A percentile compares a stretch with the other conserved stretches of the same genome.
Evolutionary conservation across 306 rosid genomes (phyloP).

Genomic region (Pterocarpus santalinus): DNA sequence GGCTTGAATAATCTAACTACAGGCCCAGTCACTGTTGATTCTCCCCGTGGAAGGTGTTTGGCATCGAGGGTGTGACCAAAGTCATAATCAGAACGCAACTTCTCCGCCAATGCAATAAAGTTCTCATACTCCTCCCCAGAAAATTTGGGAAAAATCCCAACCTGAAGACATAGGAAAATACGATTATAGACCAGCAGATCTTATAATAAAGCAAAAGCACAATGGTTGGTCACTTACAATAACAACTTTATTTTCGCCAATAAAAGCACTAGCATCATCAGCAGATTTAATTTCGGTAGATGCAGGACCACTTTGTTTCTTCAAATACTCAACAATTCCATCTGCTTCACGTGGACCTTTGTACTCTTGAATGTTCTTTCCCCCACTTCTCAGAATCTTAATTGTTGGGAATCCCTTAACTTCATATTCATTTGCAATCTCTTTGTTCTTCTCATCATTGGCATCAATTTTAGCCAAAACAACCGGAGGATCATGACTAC

Average conservation of each 20-base stretch:
- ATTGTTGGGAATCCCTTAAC: conserved; percentile 83
- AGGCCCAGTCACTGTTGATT: conserved; percentile 80
- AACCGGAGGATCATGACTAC: conserved; percentile 74
- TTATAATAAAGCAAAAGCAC: conserved; percentile 12
- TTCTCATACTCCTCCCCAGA: conserved; percentile 86
- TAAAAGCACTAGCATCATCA: conserved; percentile 66
- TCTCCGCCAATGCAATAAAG: conserved; percentile 71
- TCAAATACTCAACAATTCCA: conserved; percentile 83
- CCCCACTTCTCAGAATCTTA: conserved; percentile 87
- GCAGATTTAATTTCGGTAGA: conserved; percentile 74
- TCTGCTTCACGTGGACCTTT: conserved; percentile 94
- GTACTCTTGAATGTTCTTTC: conserved; percentile 80
- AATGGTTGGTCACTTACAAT: conserved; percentile 62
- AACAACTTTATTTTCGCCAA: conserved; percentile 70
- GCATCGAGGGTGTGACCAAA: conserved; percentile 88
- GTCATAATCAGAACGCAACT: conserved; percentile 83
- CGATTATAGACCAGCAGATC: background rate
- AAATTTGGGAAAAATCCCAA: conserved; percentile 80
- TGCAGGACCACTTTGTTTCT: conserved; percentile 91
- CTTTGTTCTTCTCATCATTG: conserved; percentile 72
- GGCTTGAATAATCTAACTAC: conserved; percentile 87
- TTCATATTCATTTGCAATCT: conserved; percentile 63
- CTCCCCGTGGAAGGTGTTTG: conserved; percentile 91
- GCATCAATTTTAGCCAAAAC: conserved; percentile 88
- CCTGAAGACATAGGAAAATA: conserved; percentile 56